phyloP scores from a whole-genome alignment of 2,329 filamentous ascomycete genomes.

The Didymella pinodella region DNA sequence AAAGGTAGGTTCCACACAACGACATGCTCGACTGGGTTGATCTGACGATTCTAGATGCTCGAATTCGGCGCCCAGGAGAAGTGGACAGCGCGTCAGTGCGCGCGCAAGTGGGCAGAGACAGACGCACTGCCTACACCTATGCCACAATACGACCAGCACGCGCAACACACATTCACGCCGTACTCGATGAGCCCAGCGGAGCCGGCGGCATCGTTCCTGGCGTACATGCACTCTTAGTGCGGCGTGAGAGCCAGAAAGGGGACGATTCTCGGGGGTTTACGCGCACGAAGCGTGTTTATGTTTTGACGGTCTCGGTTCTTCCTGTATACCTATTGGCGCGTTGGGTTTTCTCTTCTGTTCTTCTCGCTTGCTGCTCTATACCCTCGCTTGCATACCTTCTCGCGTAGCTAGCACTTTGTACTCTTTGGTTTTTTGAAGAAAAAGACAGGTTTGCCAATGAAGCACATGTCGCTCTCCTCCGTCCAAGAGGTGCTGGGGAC shows the following conservation, averaged over 20 bases:
- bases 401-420: slow-evolving; percentile 1
- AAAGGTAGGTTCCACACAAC: slow-evolving; percentile 50
- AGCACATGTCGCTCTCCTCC: not conserved
- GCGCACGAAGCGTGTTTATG: not conserved
- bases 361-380: slow-evolving; percentile 16
- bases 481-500: not conserved
- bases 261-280: not conserved
- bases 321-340: slow-evolving; percentile 2
- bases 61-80: slow-evolving; percentile 60
- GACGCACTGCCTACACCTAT: slow-evolving; percentile 45
- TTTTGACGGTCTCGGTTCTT: not conserved
- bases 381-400: slow-evolving; percentile 14
- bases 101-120: slow-evolving; percentile 60
- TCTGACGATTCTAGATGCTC: slow-evolving; percentile 56
- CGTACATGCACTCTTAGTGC: slow-evolving; percentile 39
- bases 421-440: not conserved
- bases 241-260: not conserved
- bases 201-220: slow-evolving; percentile 38
- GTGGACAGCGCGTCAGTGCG: slow-evolving; percentile 60
- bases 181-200: slow-evolving; percentile 51
- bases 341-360: not conserved
- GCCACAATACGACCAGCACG: slow-evolving; percentile 45
- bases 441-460: slow-evolving; percentile 1
- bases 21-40: not conserved
- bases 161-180: slow-evolving; percentile 43